phyloP scores from a whole-genome alignment of 805 yeast genomes.

The Nadsonia fulvescens region DNA sequence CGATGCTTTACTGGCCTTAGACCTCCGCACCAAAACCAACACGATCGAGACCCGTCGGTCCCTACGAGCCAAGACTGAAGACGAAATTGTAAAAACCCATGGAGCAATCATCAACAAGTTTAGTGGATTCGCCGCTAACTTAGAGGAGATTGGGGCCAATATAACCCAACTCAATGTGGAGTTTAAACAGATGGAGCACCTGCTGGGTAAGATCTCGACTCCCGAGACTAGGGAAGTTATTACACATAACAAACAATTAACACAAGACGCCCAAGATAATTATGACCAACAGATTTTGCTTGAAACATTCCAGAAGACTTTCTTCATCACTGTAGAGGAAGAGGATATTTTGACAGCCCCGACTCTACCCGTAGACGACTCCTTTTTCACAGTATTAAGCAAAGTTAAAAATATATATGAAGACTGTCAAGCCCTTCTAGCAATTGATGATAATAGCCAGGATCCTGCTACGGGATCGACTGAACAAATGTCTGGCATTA shows the following conservation, averaged over 20 bases:
- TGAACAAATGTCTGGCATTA: conserved; percentile 37
- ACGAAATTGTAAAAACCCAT: conserved; percentile 17
- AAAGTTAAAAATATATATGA: conserved; percentile 48
- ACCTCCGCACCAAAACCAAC: conserved; percentile 15
- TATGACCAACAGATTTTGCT: conserved; percentile 14
- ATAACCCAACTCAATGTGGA: conserved; percentile 9
- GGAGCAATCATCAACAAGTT: conserved; percentile 18
- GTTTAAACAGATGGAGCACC: conserved; percentile 12
- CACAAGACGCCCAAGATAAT: conserved; percentile 10
- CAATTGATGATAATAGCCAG: conserved; percentile 17
- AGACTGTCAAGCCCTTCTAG: conserved; percentile 51
- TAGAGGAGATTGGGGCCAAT: conserved; percentile 12
- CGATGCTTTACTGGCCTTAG: conserved; percentile 17
- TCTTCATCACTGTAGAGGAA: conserved; percentile 57
- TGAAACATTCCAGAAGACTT: conserved; percentile 29
- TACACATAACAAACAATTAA: conserved; percentile 14
- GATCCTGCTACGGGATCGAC: conserved; percentile 5
- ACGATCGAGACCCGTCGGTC: conserved; percentile 18
- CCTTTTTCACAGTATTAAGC: conserved; percentile 40
- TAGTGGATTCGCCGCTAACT: conserved; percentile 15
- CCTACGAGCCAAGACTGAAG: conserved; percentile 18
- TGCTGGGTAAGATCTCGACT: conserved; percentile 10
- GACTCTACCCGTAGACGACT: conserved; percentile 22
- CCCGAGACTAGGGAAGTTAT: conserved; percentile 14
- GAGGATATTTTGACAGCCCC: conserved; percentile 30